A percentile compares a stretch with the other conserved stretches of the same genome.
Evolutionary conservation across 164 flowering plant species (phyloP).

Genomic region (Vitis rotundifolia): DNA sequence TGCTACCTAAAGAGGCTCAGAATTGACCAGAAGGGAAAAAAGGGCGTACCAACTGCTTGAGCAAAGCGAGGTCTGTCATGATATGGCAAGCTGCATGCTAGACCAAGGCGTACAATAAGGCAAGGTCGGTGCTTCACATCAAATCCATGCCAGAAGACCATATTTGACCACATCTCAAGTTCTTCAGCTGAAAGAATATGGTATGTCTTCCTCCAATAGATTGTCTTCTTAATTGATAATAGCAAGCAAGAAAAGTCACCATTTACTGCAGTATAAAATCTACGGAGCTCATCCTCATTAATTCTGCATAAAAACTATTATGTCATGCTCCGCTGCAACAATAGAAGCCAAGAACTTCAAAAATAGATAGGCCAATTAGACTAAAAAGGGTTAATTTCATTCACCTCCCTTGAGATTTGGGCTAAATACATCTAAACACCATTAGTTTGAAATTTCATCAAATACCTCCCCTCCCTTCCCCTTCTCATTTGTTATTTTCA

Average conservation of each 20-base stretch:
- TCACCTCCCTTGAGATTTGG: too few relatives aligned
- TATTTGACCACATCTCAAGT: constrained; percentile 74
- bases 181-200: constrained; percentile 66
- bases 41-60: constrained; percentile 79
- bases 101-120: constrained; percentile 84
- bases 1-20: not conserved
- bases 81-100: constrained; percentile 65
- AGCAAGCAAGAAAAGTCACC: constrained; percentile 65
- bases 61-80: constrained; percentile 72
- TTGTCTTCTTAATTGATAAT: constrained; percentile 78
- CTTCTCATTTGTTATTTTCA: too few relatives aligned
- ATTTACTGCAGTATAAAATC: constrained; percentile 73
- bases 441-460: too few relatives aligned
- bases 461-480: too few relatives aligned
- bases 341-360: constrained; percentile 6
- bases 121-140: constrained; percentile 75
- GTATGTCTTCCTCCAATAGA: constrained; percentile 88
- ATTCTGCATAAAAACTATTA: constrained; percentile 55
- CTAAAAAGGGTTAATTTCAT: not conserved
- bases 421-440: too few relatives aligned
- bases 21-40: not conserved
- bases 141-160: constrained; percentile 89
- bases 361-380: not conserved
- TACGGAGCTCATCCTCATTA: constrained; percentile 71
- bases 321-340: constrained; percentile 19